Evolutionary conservation across 2,329 filamentous ascomycete genomes (phyloP), one percentile per base, ranked within the genome.

Genomic region (Mycocentrospora acerina): DNA sequence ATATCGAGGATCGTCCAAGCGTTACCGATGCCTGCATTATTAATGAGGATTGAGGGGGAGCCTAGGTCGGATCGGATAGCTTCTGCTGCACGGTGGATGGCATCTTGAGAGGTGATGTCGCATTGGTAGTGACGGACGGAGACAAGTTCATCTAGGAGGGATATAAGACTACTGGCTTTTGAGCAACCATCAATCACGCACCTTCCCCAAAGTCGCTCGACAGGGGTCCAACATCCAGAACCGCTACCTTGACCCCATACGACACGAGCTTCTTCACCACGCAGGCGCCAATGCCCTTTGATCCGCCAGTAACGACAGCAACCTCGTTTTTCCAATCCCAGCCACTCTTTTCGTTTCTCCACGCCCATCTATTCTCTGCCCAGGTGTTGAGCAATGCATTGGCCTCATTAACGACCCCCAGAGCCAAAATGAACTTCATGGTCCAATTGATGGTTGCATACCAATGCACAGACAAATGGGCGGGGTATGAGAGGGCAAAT

Each of bases 311-410:
- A 17, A 69, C 55, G 13, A 68, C 60, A 13, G 62, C 64, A 1
- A 67, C 32, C 34, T 69, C 63, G 4, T 47, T 41, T 17, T 48
- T 39, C 62, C 59, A 67, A 11, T 58, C 32, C 64, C 65, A 67
- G 2, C 28, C 30, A 18, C 37, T 52, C 32, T 52, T 55, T 32
- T 63, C 58, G 27, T 53, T 49, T 13, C 37, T 57, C 46, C 67
- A 60, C 7, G 59, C 44, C 66, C 70, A 74, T 42, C 67, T 66
- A 52, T 72, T 65, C 33, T 59, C 53, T 5, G 65, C 64, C 56
- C 57, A 62, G 14, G 44, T 43, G 38, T 57, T 66, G 11, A 66
- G 44, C 8, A 47, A 14, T 6, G 48, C 48, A 34, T 67, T 66
- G 17, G 51, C 27, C 27, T 64, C 57, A 11, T 46, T 25, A 14